Evolutionary conservation across 768 basidiomycete species (phyloP).

Genomic region (Kwoniella mangroviensis): DNA sequence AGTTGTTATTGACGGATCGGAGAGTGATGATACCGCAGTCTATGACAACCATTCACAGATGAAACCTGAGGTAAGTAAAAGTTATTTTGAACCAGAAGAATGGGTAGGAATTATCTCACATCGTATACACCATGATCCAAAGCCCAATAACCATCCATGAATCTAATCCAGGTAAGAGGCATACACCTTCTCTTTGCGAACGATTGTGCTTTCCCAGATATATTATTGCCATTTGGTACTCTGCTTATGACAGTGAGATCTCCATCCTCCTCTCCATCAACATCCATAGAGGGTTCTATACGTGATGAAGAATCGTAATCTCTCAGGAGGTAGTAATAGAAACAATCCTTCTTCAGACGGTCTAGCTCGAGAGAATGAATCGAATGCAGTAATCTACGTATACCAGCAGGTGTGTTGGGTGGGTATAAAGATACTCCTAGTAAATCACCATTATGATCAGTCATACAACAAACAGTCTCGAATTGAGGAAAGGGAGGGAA

Average conservation of each 20-base stretch:
- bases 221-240: background rate
- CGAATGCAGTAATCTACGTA: conserved; percentile 37
- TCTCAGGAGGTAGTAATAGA: conserved; percentile 46
- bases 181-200: conserved; percentile 45
- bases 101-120: conserved; percentile 24
- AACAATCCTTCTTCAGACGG: conserved; percentile 48
- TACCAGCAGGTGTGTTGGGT: conserved; percentile 39
- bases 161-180: conserved; percentile 45
- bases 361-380: conserved; percentile 39
- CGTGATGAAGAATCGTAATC: conserved; percentile 31
- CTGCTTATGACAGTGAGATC: background rate
- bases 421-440: conserved; percentile 43
- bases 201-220: conserved; percentile 15
- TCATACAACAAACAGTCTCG: too few relatives aligned
- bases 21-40: conserved; percentile 37
- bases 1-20: conserved; percentile 43
- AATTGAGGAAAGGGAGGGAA: background rate
- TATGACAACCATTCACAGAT: conserved; percentile 11
- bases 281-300: conserved; percentile 21
- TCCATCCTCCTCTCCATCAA: conserved; percentile 22
- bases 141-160: conserved; percentile 51
- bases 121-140: conserved; percentile 48
- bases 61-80: background rate
- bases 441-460: background rate
- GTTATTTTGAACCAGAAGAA: background rate